Evolutionary conservation across 371 early-diverging fungal genomes (phyloP), one percentile per base, ranked within the genome.

Genomic region (Globomyces sp.): DNA sequence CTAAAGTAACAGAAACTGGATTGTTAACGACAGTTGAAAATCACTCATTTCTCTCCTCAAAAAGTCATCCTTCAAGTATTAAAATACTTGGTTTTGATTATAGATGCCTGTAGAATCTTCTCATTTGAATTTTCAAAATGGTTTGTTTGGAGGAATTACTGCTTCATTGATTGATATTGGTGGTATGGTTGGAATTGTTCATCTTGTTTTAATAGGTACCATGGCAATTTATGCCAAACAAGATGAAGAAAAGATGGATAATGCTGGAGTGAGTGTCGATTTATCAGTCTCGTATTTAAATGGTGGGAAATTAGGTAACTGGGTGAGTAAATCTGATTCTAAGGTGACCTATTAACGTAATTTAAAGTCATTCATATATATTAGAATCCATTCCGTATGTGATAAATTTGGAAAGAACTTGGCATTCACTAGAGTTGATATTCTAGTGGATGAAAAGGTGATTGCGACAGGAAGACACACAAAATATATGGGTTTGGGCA

Each of bases 101-200:
- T 8, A 55, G 55, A 55, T 55, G 55, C 36, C 36, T 37, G 60
- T 60, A 5, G 60, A 60, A 13, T 34, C 39, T 34, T 37, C 37
- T 40, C 60, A 60, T 34, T 49, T 60, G 48, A 60, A 60, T 37
- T 42, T 60, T 34, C 39, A 60, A 9, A 44, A 60, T 36, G 44
- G 44, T 8, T 13, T 60, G 13, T 60, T 60, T 60, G 60, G 60
- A 2, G 60, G 60, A 6, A 37, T 60, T 49, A 60, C 41, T 5
- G 60, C 60, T 9, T 39, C 60, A 5, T 36, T 60, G 45, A 49
- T 60, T 34, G 60, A 60, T 49, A 60, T 60, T 44, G 60, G 60
- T 42, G 60, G 60, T 60, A 8, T 6, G 55, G 5, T 39, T 4
- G 39, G 5, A 24, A 11, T 13, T 11, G 11, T 49, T 49, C 49